Conservation (phyloP, 208 protist species). For the Trypanosoma avium region DNA sequence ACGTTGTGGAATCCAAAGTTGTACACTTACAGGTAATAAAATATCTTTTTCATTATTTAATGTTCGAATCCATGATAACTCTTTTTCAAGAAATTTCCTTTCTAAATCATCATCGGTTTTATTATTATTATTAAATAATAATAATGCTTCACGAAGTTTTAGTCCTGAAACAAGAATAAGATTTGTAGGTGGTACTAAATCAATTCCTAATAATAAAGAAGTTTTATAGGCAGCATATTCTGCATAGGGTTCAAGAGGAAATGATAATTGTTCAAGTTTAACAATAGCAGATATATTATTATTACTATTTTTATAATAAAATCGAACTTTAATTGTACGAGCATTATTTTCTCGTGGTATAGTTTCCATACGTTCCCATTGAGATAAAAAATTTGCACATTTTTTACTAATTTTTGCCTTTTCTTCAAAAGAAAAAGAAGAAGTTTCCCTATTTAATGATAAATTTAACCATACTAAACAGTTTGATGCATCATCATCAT, state of each 20-base stretch:
- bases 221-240: constrained; percentile 16
- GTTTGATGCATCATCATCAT: background rate
- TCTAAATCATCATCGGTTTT: background rate
- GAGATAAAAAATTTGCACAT: background rate
- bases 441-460: no score
- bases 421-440: no score
- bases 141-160: background rate
- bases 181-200: constrained; percentile 12
- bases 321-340: constrained; percentile 17
- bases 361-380: background rate
- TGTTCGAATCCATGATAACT: constrained; percentile 6
- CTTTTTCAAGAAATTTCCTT: constrained; percentile 4
- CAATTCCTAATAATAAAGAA: constrained; percentile 9
- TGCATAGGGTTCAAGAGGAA: constrained; percentile 22
- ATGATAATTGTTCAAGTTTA: constrained; percentile 22
- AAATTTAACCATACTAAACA: background rate
- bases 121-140: background rate
- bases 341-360: constrained; percentile 9
- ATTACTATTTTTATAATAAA: constrained; percentile 1
- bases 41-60: background rate
- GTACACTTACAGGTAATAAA: constrained; percentile 14
- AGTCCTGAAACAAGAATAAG: background rate
- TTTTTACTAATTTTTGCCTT: background rate
- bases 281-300: background rate
- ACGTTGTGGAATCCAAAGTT: constrained; percentile 4